A percentile compares a stretch with the other conserved stretches of the same genome.
phyloP scores from a whole-genome alignment of 2,329 filamentous ascomycete species.

The Fusarium cicatricum region DNA sequence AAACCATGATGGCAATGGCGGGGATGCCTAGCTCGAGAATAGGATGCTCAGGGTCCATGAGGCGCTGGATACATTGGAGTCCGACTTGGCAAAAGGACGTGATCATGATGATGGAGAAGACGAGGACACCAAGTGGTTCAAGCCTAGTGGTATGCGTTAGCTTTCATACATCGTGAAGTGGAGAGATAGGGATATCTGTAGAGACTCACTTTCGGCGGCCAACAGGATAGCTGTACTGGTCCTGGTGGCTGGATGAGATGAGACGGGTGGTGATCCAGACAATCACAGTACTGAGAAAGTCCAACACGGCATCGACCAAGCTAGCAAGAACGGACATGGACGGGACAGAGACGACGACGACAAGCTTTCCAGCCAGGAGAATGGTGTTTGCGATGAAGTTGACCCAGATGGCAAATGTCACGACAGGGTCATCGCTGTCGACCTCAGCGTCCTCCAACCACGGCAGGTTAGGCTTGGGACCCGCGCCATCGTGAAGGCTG shows the following conservation, averaged over 20 bases:
- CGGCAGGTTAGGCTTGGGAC: constrained; percentile 66
- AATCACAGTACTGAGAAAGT: constrained; percentile 83
- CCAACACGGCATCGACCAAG: constrained; percentile 80
- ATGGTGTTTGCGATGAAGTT: constrained; percentile 82
- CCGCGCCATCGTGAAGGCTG: constrained; percentile 42
- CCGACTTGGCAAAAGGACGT: constrained; percentile 83
- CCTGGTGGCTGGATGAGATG: constrained; percentile 70
- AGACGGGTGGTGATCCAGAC: constrained; percentile 81
- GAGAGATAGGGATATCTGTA: background rate
- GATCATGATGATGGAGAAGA: constrained; percentile 88
- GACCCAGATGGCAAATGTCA: constrained; percentile 87
- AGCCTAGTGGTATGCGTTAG: constrained; percentile 56
- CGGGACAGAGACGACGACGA: constrained; percentile 78
- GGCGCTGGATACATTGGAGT: constrained; percentile 72
- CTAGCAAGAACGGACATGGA: constrained; percentile 84
- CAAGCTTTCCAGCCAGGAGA: constrained; percentile 78
- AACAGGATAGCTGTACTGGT: constrained; percentile 81
- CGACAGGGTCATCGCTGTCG: constrained; percentile 77
- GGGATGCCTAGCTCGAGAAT: constrained; percentile 77
- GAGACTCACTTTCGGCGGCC: constrained; percentile 66
- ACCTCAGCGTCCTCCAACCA: constrained; percentile 76
- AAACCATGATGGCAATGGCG: constrained; percentile 81
- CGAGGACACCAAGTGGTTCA: constrained; percentile 81
- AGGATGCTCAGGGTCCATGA: constrained; percentile 67
- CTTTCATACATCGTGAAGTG: background rate